phyloP scores from a whole-genome alignment of 495 filamentous ascomycete species.

The Penicillium turbatum region DNA sequence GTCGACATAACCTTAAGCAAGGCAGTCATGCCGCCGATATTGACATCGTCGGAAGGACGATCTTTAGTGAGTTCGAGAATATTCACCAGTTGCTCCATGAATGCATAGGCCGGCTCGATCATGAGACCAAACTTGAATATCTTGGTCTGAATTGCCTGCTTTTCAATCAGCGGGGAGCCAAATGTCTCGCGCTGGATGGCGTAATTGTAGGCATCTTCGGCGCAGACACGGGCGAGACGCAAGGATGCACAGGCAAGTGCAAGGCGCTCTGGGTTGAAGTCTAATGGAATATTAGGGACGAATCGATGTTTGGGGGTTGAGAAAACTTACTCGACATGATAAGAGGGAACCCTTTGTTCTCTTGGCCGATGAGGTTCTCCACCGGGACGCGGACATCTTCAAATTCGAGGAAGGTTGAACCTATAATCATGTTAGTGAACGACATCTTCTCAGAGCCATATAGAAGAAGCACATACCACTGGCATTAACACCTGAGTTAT shows the following conservation, averaged over 20 bases:
- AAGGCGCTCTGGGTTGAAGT: constrained; percentile 48
- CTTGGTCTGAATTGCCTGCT: constrained; percentile 45
- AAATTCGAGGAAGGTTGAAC: constrained; percentile 46
- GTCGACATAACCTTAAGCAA: constrained; percentile 53
- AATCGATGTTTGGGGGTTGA: background rate
- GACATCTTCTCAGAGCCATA: constrained; percentile 21
- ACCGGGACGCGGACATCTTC: constrained; percentile 46
- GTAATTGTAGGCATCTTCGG: constrained; percentile 47
- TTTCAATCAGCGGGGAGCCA: constrained; percentile 43
- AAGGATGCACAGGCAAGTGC: constrained; percentile 39
- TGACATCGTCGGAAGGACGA: constrained; percentile 31
- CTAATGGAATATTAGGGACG: constrained; percentile 11
- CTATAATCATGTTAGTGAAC: constrained; percentile 14
- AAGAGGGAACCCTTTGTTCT: constrained; percentile 46
- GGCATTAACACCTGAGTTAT: constrained; percentile 60
- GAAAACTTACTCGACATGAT: constrained; percentile 44
- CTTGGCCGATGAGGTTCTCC: constrained; percentile 41
- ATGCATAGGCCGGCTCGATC: constrained; percentile 48
- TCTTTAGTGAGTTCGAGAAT: constrained; percentile 42
- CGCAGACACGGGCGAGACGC: constrained; percentile 44
- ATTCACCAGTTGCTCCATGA: constrained; percentile 46
- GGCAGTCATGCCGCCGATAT: constrained; percentile 47
- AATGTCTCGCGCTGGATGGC: constrained; percentile 48
- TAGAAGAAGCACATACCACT: constrained; percentile 25
- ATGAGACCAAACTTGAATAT: constrained; percentile 47